Evolutionary conservation across 768 basidiomycete species (phyloP), one percentile per base, ranked within the genome.

Genomic region (Calocera cornea): DNA sequence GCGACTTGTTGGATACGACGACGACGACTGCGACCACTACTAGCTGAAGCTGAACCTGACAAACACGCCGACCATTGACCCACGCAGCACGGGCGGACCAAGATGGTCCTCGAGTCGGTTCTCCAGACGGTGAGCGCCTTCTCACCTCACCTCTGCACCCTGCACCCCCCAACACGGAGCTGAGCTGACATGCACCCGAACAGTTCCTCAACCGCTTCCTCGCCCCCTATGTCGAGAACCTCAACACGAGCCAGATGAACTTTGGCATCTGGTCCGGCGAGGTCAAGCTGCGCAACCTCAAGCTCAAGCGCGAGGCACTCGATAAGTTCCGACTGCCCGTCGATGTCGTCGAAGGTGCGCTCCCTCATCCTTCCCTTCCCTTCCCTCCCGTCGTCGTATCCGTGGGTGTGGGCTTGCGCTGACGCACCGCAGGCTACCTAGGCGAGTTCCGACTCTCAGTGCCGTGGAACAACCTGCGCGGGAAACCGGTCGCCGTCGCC

Each of bases 301-400:
- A 87, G 65, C 82, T 99, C 71, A 98, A 95, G 80, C 93, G 87
- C 77, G 89, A 90, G 49, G 93, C 90, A 0, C 80, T 99, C 64
- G 97, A 98, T 77, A 93, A 95, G 76, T 97, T 98, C 76, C 84
- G 92, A 67, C 81, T 99, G 24, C 97, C 97, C 0, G 86, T 99
- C 0, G 95, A 98, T 80, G 93, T 99, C 12, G 79, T 90, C 12
- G 92, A 97, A 81, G 97, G 94, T 89, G 50, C 22, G 68, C 65
- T 24, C 27, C n/a, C 34, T 19, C 36, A 38, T 5, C 14, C 36
- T 38, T 5, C n/a, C n/a, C n/a, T n/a, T n/a, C n/a, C n/a, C n/a
- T n/a, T n/a, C n/a, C n/a, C n/a, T n/a, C n/a, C n/a, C n/a, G n/a
- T n/a, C n/a, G n/a, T n/a, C n/a, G 41, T 44, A 29, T 16, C 64